These are phyloP conservation scores for Berberis vulgaris DNA, from an alignment of 164 flowering plant genomes.

Conservation along the genomic window DNA sequence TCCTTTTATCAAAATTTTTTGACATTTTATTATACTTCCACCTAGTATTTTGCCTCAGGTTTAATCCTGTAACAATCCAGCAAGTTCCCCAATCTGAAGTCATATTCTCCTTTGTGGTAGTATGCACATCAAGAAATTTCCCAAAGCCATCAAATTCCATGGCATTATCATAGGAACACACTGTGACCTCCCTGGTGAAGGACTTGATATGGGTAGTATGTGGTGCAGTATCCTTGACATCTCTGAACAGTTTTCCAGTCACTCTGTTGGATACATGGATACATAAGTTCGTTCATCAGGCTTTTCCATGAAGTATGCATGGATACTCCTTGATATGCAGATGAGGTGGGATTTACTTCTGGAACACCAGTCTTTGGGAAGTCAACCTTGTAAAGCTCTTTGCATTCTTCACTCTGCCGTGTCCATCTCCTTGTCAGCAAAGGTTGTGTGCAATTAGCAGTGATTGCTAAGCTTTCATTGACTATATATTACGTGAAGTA, in stretches of 20 bases:
- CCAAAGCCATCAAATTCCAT: slow-evolving; percentile 72
- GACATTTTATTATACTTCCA: slow-evolving; percentile 51
- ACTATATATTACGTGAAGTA: slow-evolving; percentile 75
- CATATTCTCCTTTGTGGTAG: slow-evolving; percentile 50
- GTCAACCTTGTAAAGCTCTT: slow-evolving; percentile 69
- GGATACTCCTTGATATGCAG: slow-evolving; percentile 56
- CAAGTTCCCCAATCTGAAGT: slow-evolving; percentile 54
- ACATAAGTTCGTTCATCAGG: slow-evolving; percentile 55
- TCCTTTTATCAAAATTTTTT: slow-evolving; percentile 42
- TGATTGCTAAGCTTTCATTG: slow-evolving; percentile 77
- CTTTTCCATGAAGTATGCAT: slow-evolving; percentile 79
- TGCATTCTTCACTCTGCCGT: slow-evolving; percentile 52
- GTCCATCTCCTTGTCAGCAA: slow-evolving; percentile 46
- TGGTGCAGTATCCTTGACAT: slow-evolving; percentile 44
- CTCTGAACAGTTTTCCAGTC: slow-evolving; percentile 38
- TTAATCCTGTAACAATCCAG: slow-evolving; percentile 72
- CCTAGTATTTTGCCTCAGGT: slow-evolving; percentile 64
- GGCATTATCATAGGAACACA: slow-evolving; percentile 46
- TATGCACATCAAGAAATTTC: slow-evolving; percentile 49
- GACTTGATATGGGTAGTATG: slow-evolving; percentile 11
- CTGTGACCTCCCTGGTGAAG: slow-evolving; percentile 54
- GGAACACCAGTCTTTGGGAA: slow-evolving; percentile 86
- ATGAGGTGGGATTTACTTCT: slow-evolving; percentile 50
- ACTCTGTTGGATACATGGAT: slow-evolving; percentile 19
- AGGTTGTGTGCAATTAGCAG: slow-evolving; percentile 67